A percentile compares a stretch with the other conserved stretches of the same genome.
phyloP scores from a whole-genome alignment of 306 rosid species.

The Inga laurina region DNA sequence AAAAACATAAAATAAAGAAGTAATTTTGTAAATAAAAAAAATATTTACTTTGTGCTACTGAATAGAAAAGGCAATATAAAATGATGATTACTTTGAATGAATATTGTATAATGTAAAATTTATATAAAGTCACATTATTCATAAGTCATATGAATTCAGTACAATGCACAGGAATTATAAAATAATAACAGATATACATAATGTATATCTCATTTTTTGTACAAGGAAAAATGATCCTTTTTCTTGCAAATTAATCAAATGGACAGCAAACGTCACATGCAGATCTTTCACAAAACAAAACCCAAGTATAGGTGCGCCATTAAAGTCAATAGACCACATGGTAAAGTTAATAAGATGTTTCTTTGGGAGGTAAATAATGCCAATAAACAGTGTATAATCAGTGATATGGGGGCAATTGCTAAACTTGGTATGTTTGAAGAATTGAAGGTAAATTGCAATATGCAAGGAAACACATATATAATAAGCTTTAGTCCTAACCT shows the following conservation, averaged over 20 bases:
- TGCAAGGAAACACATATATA: constrained; percentile 10
- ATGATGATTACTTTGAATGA: not conserved
- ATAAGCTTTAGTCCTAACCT: constrained; percentile 47
- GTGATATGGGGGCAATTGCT: not conserved
- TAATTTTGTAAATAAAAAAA: not conserved
- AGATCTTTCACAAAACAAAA: constrained; percentile 12
- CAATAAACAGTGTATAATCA: not conserved
- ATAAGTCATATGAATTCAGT: not conserved
- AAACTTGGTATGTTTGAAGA: not conserved
- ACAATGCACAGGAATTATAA: not conserved
- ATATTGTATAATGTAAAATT: not conserved
- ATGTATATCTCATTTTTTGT: not conserved
- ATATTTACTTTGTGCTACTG: not conserved
- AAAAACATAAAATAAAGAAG: not conserved
- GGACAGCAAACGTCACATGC: not conserved
- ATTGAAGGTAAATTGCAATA: not conserved
- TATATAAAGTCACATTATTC: not conserved
- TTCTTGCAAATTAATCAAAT: not conserved
- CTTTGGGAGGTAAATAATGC: not conserved
- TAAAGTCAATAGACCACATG: not conserved
- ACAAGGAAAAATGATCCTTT: not conserved
- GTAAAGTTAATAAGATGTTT: not conserved
- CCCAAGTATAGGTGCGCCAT: not conserved
- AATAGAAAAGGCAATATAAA: not conserved
- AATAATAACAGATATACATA: not conserved